Conservation (phyloP, 306 rosid species). For the Astragalus glycyphyllos region DNA sequence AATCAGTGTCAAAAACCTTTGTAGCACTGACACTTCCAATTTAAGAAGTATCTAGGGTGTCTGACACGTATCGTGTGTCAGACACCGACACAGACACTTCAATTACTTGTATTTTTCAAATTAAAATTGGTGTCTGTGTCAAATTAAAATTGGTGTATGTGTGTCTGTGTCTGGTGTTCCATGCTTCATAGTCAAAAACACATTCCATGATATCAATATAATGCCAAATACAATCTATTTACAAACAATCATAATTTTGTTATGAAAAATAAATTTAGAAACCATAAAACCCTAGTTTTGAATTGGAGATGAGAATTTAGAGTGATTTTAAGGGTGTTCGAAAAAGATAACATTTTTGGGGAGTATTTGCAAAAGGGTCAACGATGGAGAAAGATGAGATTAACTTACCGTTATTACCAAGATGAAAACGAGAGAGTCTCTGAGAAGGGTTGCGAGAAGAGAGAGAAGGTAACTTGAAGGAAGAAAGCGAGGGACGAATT, state of each 20-base stretch:
- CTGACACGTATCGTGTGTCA: too few relatives aligned
- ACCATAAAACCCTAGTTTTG: neutral
- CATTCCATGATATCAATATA: neutral
- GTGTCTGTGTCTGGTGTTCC: too few relatives aligned
- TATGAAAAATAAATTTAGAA: neutral
- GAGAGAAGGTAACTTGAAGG: slow-evolving; percentile 58
- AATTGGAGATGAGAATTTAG: neutral
- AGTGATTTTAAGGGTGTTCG: neutral
- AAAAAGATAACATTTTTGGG: slow-evolving; percentile 11
- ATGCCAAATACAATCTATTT: slow-evolving; percentile 9
- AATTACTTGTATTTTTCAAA: too few relatives aligned
- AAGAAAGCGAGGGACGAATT: slow-evolving; percentile 71
- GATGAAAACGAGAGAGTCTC: slow-evolving; percentile 51
- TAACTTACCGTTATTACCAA: slow-evolving; percentile 50
- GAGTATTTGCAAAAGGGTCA: slow-evolving; percentile 26
- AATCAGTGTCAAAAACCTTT: neutral
- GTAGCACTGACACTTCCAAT: too few relatives aligned
- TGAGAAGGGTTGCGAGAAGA: slow-evolving; percentile 56
- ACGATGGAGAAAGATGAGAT: neutral
- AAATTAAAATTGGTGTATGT: too few relatives aligned
- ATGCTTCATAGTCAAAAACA: neutral
- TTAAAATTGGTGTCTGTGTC: too few relatives aligned
- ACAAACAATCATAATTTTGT: neutral
- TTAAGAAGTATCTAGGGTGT: too few relatives aligned
- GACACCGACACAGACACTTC: too few relatives aligned